A percentile compares a stretch with the other conserved stretches of the same genome.
These are phyloP conservation scores for Dendrobium huoshanense DNA, from an alignment of 106 monocot species.

Conservation along the genomic window DNA sequence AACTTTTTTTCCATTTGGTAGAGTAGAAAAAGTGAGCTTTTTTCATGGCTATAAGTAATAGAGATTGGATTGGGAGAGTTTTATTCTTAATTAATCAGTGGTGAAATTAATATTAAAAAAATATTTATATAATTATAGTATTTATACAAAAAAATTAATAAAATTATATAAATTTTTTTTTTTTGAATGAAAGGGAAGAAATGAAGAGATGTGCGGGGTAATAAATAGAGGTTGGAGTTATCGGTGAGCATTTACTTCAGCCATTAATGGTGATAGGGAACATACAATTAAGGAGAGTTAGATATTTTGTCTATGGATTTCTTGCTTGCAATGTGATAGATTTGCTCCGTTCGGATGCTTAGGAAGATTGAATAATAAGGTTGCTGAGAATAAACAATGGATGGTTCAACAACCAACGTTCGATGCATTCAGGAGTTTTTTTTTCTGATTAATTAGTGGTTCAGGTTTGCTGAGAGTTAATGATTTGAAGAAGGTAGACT, in stretches of 20 bases:
- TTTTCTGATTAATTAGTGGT: too few species aligned
- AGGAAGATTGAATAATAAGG: not conserved
- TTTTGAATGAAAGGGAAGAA: not conserved
- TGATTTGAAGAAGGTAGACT: too few species aligned
- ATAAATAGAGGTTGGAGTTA: not conserved
- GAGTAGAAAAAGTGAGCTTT: not conserved
- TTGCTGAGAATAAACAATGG: too few species aligned
- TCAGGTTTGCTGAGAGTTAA: too few species aligned
- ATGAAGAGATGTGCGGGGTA: not conserved
- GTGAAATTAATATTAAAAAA: too few species aligned
- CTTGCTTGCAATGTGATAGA: not conserved
- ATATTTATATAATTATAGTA: too few species aligned
- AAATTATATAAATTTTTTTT: too few species aligned
- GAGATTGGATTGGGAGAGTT: not conserved
- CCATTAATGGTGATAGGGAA: not conserved
- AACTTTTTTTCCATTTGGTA: slow-evolving; percentile 1
- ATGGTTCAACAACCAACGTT: too few species aligned
- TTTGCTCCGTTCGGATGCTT: not conserved
- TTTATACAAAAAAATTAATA: too few species aligned
- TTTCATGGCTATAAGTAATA: not conserved
- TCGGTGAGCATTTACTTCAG: slow-evolving; percentile 1
- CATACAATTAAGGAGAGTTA: not conserved
- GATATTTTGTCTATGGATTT: not conserved
- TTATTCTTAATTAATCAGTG: not conserved
- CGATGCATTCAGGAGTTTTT: too few species aligned